Percentiles rank a stretch among this genome's conserved stretches.
phyloP scores from a whole-genome alignment of 2,329 filamentous ascomycete genomes.

The Sarocladiaceae sp. region DNA sequence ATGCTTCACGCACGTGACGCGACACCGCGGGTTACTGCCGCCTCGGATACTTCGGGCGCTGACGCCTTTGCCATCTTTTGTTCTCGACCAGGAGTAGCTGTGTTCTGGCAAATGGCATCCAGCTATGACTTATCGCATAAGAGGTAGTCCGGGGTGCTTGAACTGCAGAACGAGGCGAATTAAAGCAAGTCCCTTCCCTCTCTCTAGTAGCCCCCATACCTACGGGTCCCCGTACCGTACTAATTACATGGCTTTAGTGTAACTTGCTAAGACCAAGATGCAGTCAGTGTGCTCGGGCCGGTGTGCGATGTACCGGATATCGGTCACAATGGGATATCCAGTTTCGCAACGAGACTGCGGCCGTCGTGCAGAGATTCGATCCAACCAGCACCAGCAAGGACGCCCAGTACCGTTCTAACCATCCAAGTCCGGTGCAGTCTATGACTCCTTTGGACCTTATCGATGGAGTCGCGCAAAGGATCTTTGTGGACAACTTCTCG shows the following conservation, averaged over 20 bases:
- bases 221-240: neutral
- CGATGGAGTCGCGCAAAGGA: neutral
- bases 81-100: too few relatives aligned
- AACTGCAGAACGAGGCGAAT: neutral
- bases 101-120: too few relatives aligned
- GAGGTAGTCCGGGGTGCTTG: neutral
- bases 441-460: neutral
- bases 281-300: slow-evolving; percentile 15
- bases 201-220: neutral
- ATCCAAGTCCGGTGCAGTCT: neutral
- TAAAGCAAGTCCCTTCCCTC: neutral
- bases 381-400: neutral
- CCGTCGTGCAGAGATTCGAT: neutral
- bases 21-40: too few relatives aligned
- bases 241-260: neutral
- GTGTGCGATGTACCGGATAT: neutral
- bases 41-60: too few relatives aligned
- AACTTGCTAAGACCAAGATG: neutral
- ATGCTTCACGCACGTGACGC: too few relatives aligned
- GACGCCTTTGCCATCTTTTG: too few relatives aligned
- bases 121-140: neutral
- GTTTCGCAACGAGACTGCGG: neutral
- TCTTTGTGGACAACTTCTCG: neutral
- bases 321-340: neutral
- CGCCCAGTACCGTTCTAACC: neutral